Evolutionary conservation across 2,329 filamentous ascomycete genomes (phyloP), one percentile per base, ranked within the genome.

Genomic region (Aspergillus luchuensis): DNA sequence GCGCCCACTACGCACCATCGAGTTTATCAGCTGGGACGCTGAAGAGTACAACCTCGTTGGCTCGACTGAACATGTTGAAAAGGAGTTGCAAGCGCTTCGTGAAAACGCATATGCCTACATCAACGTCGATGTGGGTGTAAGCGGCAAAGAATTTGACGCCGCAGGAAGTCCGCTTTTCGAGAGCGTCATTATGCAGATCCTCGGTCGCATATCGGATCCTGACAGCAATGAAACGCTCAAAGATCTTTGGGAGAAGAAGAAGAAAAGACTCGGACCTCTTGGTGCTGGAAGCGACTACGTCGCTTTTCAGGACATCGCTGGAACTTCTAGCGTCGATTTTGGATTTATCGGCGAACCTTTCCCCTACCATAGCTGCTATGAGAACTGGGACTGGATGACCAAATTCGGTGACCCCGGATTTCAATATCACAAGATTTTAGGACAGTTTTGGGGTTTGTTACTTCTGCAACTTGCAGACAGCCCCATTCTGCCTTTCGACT

Each of bases 1-100:
- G 95, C 85, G 91, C 25, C 95, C 95, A 1, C 82, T 96, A 15
- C 89, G 95, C n/a, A 96, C 92, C 3, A 96, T 99, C 65, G 91
- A 96, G 74, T 98, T 99, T 75, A 92, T 93, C 71, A 97, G 91
- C 36, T 99, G 95, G 95, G 95, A 99, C 74, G 95, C 87, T 4
- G 89, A 89, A 67, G 92, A 94, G 76, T 98, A 97, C 80, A 97
- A 97, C 76, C 80, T 95, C 49, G 91, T 97, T 60, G 95, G 95
- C 8, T 96, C 92, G 10, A 98, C 95, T 1, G 95, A 99, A 75
- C 94, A 90, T 70, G 95, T 99, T 49, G 95, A 99, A 78, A 89
- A 90, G 50, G 89, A 94, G 67, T 81, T 92, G 28, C 87, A 93
- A 0, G 75, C 80, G 3, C 82, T 99, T 6, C 89, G 91, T 45